These are phyloP conservation scores for Moringa oleifera DNA, from an alignment of 345 rosid species.

Conservation along the genomic window DNA sequence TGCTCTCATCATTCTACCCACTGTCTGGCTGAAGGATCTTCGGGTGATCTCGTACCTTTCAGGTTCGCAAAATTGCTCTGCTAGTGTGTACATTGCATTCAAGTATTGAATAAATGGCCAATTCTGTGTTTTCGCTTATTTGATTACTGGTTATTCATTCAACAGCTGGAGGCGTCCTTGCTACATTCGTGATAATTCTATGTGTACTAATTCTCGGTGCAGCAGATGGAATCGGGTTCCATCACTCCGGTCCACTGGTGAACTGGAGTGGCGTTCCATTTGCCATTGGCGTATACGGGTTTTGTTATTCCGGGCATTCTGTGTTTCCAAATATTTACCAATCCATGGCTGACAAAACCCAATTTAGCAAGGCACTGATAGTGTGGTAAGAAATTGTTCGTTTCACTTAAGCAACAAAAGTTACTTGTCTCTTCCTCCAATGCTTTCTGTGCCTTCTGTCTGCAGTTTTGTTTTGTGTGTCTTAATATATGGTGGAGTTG, in stretches of 20 bases:
- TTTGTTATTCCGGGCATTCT: slow-evolving; percentile 79
- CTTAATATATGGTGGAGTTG: slow-evolving; percentile 65
- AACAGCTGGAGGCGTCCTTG: slow-evolving; percentile 86
- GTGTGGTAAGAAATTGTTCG: slow-evolving; percentile 31
- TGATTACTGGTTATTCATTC: slow-evolving; percentile 3
- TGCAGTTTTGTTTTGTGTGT: slow-evolving; percentile 71
- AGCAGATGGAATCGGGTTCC: slow-evolving; percentile 62
- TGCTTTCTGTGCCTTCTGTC: slow-evolving; percentile 4
- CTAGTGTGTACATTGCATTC: neutral
- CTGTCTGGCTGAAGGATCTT: slow-evolving; percentile 77
- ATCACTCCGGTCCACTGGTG: slow-evolving; percentile 56
- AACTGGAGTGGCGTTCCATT: slow-evolving; percentile 85
- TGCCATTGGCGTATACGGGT: slow-evolving; percentile 80
- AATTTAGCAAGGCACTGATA: slow-evolving; percentile 62
- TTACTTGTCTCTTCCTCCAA: neutral
- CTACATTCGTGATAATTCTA: slow-evolving; percentile 52
- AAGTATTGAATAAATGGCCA: slow-evolving; percentile 8
- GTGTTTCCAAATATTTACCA: slow-evolving; percentile 95
- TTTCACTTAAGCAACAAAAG: neutral
- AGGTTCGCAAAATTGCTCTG: slow-evolving; percentile 34
- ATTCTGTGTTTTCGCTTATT: neutral
- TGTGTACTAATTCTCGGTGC: slow-evolving; percentile 57
- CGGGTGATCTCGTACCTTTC: slow-evolving; percentile 85
- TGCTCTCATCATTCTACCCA: slow-evolving; percentile 74
- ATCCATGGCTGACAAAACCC: slow-evolving; percentile 88